Base-by-base conservation (phyloP, 768 basidiomycete genomes). In the Trametes elegans region DNA sequence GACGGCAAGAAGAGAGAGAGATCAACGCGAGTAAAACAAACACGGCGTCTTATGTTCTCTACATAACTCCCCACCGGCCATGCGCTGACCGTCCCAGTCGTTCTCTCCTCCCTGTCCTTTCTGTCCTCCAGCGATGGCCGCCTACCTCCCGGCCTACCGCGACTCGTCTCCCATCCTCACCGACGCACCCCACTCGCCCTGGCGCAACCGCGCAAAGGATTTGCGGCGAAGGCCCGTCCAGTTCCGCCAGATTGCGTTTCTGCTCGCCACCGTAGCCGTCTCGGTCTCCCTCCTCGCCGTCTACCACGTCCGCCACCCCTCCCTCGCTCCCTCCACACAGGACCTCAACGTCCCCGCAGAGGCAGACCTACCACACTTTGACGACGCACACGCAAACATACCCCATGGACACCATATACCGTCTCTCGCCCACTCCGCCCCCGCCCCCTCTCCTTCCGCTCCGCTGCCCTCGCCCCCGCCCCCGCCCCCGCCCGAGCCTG, bases 151-250 rank as follows among this genome's bases (percentile, higher is more conserved):
- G 7, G 39, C 42, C 35, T 52, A 49, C 50, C 50, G 31, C 18
- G 57, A 58, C 29, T 8, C 49, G 31, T 51, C 53, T 16, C 44
- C 53, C 16, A 23, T 44, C 38, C 40, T 46, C 44, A 41, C 46
- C 9, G 38, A 50, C 39, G 13, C 60, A 1, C 53, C 62, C 1
- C 18, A 26, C 10, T 48, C 58, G 2, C 59, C 61, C 31, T 63
- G 60, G 62, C 57, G 57, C 16, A 11, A 49, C 1, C 55, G 55
- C 24, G 53, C 49, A 8, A 56, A 53, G 21, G 47, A 54, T 26
- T 29, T 57, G 26, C 49, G 55, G 21, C 64, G 64, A 40, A 57
- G 53, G 18, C 57, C 53, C 5, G 28, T 47, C 43, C 60, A 45
- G 14, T 44, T 53, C 47, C 57, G 57, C 34, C 57, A 48, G 19